Base-by-base conservation (phyloP, 2,329 filamentous ascomycete genomes). In the Hypocreales sp. region DNA sequence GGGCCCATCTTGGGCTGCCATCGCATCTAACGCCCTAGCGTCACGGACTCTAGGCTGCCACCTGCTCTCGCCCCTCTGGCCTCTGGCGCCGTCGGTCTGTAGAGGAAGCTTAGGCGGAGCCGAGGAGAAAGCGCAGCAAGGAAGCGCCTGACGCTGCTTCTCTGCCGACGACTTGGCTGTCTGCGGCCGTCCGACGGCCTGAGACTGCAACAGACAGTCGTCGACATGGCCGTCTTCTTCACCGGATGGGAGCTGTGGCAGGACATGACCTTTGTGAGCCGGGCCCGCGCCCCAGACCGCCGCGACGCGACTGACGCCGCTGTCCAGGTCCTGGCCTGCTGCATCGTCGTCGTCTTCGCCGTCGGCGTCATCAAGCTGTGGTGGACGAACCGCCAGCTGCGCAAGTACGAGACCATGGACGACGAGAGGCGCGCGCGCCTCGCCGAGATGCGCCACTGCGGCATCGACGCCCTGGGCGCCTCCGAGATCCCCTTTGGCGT, bases 191-290 rank as follows among this genome's bases (percentile, higher is more conserved):
- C n/a, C n/a, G n/a, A n/a, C n/a, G n/a, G n/a, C n/a, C n/a, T n/a
- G n/a, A n/a, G n/a, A n/a, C n/a, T n/a, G n/a, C n/a, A n/a, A n/a
- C n/a, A n/a, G n/a, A n/a, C n/a, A n/a, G n/a, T n/a, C n/a, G n/a
- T n/a, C n/a, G n/a, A n/a, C 21, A 53, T 51, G 43, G 42, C 37
- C 27, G 47, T 43, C 21, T 81, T 83, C 51, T 82, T 79, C 51
- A 43, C 60, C 22, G 61, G 56, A 26, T 92, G 83, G 84, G 59
- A 67, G 40, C 57, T 90, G 42, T 93, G 84, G 84, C 72, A 90
- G 61, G 74, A 92, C 58, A 75, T 93, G 73, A 80, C 75, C 28
- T 82, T 92, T 58, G 84, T 92, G 59, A 62, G 79, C 10, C 18
- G 18, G n/a, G 19, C 15, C 24, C 10, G 13, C 17, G 13, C 12